A percentile compares a stretch with the other conserved stretches of the same genome.
Evolutionary conservation across 2,329 filamentous ascomycete genomes (phyloP).

Genomic region (Tolypocladium pustulatum): DNA sequence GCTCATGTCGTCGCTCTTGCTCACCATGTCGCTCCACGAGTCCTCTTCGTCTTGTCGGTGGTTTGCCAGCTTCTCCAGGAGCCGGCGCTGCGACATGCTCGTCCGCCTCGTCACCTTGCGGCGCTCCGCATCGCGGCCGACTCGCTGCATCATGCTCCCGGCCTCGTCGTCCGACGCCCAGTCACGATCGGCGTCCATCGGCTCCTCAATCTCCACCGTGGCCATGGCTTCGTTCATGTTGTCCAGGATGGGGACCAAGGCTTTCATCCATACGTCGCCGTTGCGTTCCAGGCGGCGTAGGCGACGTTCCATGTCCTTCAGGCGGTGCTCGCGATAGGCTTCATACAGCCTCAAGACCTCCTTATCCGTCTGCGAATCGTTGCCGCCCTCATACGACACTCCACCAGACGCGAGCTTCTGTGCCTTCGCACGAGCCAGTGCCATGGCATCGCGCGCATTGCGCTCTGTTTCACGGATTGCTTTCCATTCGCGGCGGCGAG

Average conservation of each 20-base stretch:
- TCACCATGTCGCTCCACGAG: constrained; percentile 13
- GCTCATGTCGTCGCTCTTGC: constrained; percentile 18
- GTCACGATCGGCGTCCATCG: constrained; percentile 10
- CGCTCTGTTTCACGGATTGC: constrained; percentile 16
- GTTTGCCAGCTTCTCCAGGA: constrained; percentile 17
- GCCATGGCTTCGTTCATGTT: constrained; percentile 28
- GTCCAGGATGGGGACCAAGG: constrained; percentile 33
- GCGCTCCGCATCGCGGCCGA: constrained; percentile 2
- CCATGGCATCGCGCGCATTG: constrained; percentile 10
- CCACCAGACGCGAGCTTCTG: constrained; percentile 8
- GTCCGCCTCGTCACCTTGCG: constrained; percentile 12
- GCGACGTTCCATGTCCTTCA: constrained; percentile 36
- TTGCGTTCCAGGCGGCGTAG: constrained; percentile 35
- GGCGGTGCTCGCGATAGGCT: constrained; percentile 27
- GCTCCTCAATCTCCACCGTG: constrained; percentile 6
- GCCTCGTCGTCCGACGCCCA: constrained; percentile 23
- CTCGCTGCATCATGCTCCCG: constrained; percentile 3
- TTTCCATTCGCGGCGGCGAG: constrained; percentile 23
- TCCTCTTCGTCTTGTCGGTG: constrained; percentile 5
- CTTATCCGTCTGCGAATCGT: constrained; percentile 15
- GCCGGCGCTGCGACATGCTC: constrained; percentile 17
- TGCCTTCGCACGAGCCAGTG: constrained; percentile 11
- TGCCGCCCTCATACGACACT: constrained; percentile 13
- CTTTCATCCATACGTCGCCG: constrained; percentile 32
- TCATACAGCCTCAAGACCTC: constrained; percentile 28